Evolutionary conservation across 495 filamentous ascomycete species (phyloP), one percentile per base, ranked within the genome.

Genomic region (Neurospora sp.): DNA sequence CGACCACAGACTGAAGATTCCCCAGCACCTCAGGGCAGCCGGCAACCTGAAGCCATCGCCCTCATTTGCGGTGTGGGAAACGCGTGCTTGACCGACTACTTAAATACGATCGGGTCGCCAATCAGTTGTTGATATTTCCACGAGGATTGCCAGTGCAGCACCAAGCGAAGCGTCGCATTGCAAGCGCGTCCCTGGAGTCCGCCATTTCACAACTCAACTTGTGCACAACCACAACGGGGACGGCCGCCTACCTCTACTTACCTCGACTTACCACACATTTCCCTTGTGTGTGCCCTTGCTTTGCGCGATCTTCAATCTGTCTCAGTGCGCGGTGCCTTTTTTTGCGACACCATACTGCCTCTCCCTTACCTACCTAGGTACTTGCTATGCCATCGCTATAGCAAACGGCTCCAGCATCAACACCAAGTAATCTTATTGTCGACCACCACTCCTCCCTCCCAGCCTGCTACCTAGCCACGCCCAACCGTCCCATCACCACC

Each of bases 371-470:
- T 65, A 61, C 53, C 53, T 53, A 53, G 45, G 45, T 37, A 37
- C 35, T 53, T 47, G 73, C 68, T 70, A 70, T 74, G 70, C 38
- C 38, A 37, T 71, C 59, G 71, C 8, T 37, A 68, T 73, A 71
- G 72, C 72, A 65, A n/a, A 42, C 70, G 22, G 39, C 31, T 39
- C 39, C 16, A 18, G 18, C 39, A 35, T 45, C 61, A 42, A 27
- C 69, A 70, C 22, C 35, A 70, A 38, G 35, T 70, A 42, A 73
- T 35, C 27, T 65, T 65, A 35, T 65, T 65, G 53, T 65, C 53
- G 53, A 37, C 53, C 7, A 65, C 53, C 31, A 18, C 27, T 18
- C 53, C 47, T 59, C 47, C 47, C 47, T 27, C 20, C 35, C 35
- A 37, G 35, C 35, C 47, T 59, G 47, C 20, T 10, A 59, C 20